Base-by-base conservation (phyloP, 768 basidiomycete species). In the Auriscalpium microsporum region DNA sequence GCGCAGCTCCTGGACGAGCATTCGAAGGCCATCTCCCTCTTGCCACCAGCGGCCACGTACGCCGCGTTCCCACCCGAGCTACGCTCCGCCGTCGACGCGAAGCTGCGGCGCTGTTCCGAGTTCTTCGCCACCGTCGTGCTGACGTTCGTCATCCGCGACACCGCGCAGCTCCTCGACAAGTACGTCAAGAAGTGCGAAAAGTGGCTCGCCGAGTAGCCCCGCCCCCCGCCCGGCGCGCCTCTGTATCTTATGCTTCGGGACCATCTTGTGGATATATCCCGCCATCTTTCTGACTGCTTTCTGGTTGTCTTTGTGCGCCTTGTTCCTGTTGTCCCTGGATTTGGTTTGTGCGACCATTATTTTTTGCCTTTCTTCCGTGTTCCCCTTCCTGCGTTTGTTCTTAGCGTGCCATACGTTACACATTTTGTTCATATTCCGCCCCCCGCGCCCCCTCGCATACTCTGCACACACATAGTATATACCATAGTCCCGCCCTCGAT, bases 141-240 rank as follows among this genome's bases (percentile, higher is more conserved):
- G 49, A 88, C 88, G 16, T 94, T 95, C 67, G 90, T 95, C 64
- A 83, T 95, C 63, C 83, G 84, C 52, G 91, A 94, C 68, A 76
- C 93, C 60, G 88, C 89, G 44, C 83, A 86, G 64, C 72, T 94
- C 50, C 75, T 94, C 58, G 93, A 94, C 75, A 94, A 94, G 72
- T 94, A 93, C 69, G 87, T 86, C 60, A 93, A 93, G 78, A 89
- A 90, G 68, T 90, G 89, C 71, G 91, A 91, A 72, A 91, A 90
- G 71, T 91, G 90, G 88, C 78, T 92, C 38, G 87, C 83, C 38
- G 90, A 94, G 67, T 92, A 75, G 58, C 11, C 17, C 17, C 46
- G 8, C 5, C 46, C 28, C 28, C 28, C 28, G 8, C 17, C 14
- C 17, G 46, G 14, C 14, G 46, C 46, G 46, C 51, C 56, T 21